phyloP scores from a whole-genome alignment of 73 alveolate species.

The Paramecium biaurelia region DNA sequence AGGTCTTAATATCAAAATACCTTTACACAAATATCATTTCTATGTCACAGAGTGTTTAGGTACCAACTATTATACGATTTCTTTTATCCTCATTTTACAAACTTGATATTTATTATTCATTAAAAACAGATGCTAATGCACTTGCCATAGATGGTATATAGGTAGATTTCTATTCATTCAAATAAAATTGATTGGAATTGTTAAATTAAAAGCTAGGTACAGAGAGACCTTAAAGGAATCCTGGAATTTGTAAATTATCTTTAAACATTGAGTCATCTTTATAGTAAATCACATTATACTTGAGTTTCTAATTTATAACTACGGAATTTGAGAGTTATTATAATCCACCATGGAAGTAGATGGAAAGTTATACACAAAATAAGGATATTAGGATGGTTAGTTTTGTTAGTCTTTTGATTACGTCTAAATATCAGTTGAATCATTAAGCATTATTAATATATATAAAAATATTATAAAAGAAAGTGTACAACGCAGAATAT shows the following conservation, averaged over 20 bases:
- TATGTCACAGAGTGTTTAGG: slow-evolving; percentile 25
- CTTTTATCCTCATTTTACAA: not conserved
- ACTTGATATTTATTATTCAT: not conserved
- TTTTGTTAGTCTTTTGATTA: not conserved
- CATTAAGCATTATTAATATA: not conserved
- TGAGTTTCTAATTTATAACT: not conserved
- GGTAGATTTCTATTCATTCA: not conserved
- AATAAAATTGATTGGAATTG: not conserved
- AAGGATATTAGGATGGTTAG: not conserved
- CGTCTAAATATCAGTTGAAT: not conserved
- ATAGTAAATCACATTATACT: not conserved
- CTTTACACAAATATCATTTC: not conserved
- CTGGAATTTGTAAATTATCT: not conserved
- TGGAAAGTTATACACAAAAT: not conserved
- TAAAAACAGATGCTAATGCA: not conserved
- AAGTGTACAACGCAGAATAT: not conserved
- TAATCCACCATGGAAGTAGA: not conserved
- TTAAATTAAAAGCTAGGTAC: slow-evolving; percentile 2
- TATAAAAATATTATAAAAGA: not conserved
- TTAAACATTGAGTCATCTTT: not conserved
- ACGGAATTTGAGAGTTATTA: not conserved
- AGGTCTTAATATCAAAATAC: slow-evolving; percentile 20
- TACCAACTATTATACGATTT: slow-evolving; percentile 9
- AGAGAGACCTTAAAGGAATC: not conserved
- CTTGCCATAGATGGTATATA: not conserved